These are phyloP conservation scores for Noccaea bulbosa DNA, from an alignment of 345 rosid genomes.

Conservation along the genomic window DNA sequence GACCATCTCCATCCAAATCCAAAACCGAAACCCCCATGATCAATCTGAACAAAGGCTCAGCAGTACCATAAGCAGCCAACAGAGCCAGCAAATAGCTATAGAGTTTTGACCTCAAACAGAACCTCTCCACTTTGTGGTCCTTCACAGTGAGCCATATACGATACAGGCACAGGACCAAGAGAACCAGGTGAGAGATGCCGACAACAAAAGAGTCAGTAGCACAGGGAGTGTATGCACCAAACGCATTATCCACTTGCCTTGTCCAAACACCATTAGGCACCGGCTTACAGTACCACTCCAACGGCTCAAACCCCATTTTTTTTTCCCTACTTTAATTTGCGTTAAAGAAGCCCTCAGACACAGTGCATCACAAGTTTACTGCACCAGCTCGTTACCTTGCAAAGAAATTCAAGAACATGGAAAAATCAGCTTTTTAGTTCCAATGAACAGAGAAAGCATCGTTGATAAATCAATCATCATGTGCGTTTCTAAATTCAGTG, in stretches of 20 bases:
- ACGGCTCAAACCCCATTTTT: constrained; percentile 66
- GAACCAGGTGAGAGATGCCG: constrained; percentile 64
- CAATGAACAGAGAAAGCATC: background rate
- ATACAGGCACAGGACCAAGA: constrained; percentile 71
- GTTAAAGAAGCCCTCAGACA: constrained; percentile 6
- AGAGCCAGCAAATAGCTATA: constrained; percentile 71
- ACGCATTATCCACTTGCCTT: constrained; percentile 78
- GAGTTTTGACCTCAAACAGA: constrained; percentile 72
- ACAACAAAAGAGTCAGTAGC: constrained; percentile 78
- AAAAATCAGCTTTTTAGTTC: background rate
- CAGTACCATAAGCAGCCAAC: constrained; percentile 71
- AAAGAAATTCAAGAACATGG: constrained; percentile 5
- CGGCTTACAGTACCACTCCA: constrained; percentile 88
- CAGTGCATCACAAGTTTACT: constrained; percentile 29
- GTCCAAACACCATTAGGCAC: constrained; percentile 80
- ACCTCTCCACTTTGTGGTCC: constrained; percentile 71
- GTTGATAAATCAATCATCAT: background rate
- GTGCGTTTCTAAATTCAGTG: background rate
- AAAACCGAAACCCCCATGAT: constrained; percentile 86
- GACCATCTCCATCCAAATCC: constrained; percentile 69
- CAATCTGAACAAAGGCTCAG: constrained; percentile 83
- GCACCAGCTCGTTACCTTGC: constrained; percentile 16
- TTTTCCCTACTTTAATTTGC: background rate
- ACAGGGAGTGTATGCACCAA: constrained; percentile 96
- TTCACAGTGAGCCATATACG: constrained; percentile 78